Evolutionary conservation across 306 rosid genomes (phyloP).

Genomic region (Chamaecrista fasciculata): DNA sequence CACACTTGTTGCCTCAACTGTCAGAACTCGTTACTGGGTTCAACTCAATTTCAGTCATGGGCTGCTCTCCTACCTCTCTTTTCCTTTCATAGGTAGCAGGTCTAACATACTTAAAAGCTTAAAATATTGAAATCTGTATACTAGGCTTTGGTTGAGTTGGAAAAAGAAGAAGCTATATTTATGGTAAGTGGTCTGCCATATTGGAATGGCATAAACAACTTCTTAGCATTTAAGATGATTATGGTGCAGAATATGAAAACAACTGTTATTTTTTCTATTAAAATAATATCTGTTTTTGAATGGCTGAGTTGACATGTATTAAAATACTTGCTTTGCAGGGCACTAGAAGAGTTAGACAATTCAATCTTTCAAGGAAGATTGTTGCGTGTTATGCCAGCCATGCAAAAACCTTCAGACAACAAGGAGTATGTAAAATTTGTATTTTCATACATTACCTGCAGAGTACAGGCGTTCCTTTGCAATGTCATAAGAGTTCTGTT

Average conservation of each 20-base stretch:
- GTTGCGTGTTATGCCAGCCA: slow-evolving; percentile 86
- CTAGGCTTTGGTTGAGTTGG: neutral
- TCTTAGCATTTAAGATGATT: slow-evolving; percentile 11
- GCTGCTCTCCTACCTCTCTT: no score
- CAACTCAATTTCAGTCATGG: no score
- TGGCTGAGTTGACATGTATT: slow-evolving; percentile 16
- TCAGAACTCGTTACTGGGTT: no score
- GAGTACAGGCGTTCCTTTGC: slow-evolving; percentile 7
- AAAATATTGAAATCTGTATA: neutral
- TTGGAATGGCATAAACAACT: neutral
- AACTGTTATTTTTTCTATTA: neutral
- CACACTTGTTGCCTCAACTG: no score
- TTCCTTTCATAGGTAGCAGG: no score
- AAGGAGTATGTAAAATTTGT: slow-evolving; percentile 51
- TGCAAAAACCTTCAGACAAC: slow-evolving; percentile 51
- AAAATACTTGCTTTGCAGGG: slow-evolving; percentile 45
- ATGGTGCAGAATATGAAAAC: neutral
- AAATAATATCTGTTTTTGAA: neutral
- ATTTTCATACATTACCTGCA: neutral
- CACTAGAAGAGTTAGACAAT: slow-evolving; percentile 67
- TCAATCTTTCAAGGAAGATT: slow-evolving; percentile 89
- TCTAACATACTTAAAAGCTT: no score
- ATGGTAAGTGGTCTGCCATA: neutral
- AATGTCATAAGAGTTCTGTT: slow-evolving; percentile 23
- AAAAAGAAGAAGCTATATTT: neutral